Evolutionary conservation across 1,139 yeast species (phyloP), one percentile per base, ranked within the genome.

Genomic region (Komagataea norvegica): DNA sequence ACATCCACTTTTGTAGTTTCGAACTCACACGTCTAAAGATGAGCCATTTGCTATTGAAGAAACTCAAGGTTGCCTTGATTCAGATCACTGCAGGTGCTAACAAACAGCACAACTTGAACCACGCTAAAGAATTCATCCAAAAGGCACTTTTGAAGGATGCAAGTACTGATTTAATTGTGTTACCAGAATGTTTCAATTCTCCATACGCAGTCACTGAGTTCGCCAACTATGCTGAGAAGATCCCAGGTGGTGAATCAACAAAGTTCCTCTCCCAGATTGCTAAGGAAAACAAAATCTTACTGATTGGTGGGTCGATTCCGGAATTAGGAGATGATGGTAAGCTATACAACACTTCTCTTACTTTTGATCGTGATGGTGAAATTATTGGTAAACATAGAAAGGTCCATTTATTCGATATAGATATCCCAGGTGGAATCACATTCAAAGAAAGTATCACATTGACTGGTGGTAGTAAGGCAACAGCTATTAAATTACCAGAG

Each of bases 241-340:
- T 62, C 33, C 94, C 94, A 5, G 56, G 61, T 5, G 93, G 93
- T 8, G 80, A 80, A 54, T 76, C 94, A 33, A 72, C 86, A 20
- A 39, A 39, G 32, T 72, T 83, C 36, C 63, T 89, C 32, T 69
- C 88, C 0, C 57, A 62, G 0, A 58, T 86, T 44, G 96, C 96
- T 19, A 72, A 72, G 44, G 68, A 77, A 38, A 67, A 77, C 47
- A 65, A 68, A 4, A 71, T 85, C 24, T 76, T 71, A 38, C 67
- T 89, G 29, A 73, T 89, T 38, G 97, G 97, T 13, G 97, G 97
- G 9, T 85, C 96, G 1, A 79, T 86, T 46, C 96, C 97, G 0
- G 97, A 89, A 61, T 54, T 70, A 68, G 35, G 67, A 63, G 9
- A 67, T 60, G 36, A 74, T 68, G 44, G 41, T 45, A 74, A 76